phyloP scores from a whole-genome alignment of 345 rosid species.

The Melaleuca alternifolia region DNA sequence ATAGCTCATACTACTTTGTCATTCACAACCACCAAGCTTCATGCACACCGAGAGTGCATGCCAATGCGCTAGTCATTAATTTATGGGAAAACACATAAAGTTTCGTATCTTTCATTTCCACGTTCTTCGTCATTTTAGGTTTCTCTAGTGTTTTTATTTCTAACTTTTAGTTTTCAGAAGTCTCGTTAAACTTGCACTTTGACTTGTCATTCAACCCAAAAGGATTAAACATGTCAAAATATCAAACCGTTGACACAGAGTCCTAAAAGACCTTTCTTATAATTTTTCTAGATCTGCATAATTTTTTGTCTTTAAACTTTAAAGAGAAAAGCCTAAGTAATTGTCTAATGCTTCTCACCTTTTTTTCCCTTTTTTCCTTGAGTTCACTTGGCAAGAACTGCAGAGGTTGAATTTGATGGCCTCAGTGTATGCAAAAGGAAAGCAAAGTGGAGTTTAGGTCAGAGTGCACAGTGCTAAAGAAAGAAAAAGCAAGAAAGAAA shows the following conservation, averaged over 20 bases:
- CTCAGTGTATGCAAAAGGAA: neutral
- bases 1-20: too few relatives aligned
- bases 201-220: neutral
- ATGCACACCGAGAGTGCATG: neutral
- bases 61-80: neutral
- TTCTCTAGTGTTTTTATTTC: neutral
- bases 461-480: neutral
- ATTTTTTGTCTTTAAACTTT: neutral
- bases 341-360: neutral
- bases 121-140: neutral
- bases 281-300: too few relatives aligned
- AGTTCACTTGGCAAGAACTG: neutral
- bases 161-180: neutral
- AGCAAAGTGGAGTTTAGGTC: neutral
- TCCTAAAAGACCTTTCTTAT: neutral
- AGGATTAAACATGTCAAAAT: neutral
- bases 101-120: neutral
- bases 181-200: neutral
- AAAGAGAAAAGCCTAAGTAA: neutral
- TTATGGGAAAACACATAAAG: neutral
- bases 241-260: fast-evolving
- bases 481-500: neutral
- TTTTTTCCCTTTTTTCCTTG: neutral
- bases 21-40: neutral
- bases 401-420: neutral